Base-by-base conservation (phyloP, 2,329 filamentous ascomycete species). In the Pyricularia sp. region DNA sequence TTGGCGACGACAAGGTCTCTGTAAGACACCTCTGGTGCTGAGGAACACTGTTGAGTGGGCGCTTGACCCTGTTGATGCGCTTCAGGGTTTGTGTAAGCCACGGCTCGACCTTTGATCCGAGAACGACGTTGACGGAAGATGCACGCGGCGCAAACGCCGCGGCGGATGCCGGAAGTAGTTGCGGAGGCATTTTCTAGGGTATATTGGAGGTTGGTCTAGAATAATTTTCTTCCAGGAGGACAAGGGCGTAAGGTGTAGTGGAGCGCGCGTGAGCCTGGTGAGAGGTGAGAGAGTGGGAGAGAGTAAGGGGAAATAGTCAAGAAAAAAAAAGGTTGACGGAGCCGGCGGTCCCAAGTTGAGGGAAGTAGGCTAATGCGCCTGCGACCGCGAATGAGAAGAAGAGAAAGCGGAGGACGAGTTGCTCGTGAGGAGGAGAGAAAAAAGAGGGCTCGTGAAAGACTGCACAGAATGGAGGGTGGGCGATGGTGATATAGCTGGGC, bases 81-180 rank as follows among this genome's bases (percentile, higher is more conserved):
- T 98, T 98, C 76, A 99, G 85, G 12, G 94, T 97, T 78, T 94
- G 92, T 50, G 95, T 99, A 80, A 98, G 86, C 95, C 95, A 99
- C 70, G 93, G 92, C 82, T 97, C 94, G 76, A 96, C 89, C 83
- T 95, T 97, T 78, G 90, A 91, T 77, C 90, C 92, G 76, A 99
- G 85, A 70, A 99, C 95, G 74, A 99, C 92, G 78, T 96, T 98
- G 79, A 97, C 94, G 30, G 92, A 93, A 66, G 93, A 93, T 70
- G 88, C 86, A 76, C 95, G 88, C 74, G 94, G 94, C 75, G 94
- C 94, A 84, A 98, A 99, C 76, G 95, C 94, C 71, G 94, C 93
- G 73, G 95, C 95, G 76, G 95, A 98, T 72, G 94, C 94, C 74
- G 95, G 95, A 75, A 99, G 85, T 79, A 99, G 85, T 85, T 95